A percentile compares a stretch with the other conserved stretches of the same genome.
Conservation (phyloP, 2,329 filamentous ascomycete genomes). For the Dissoconium aciculare region DNA sequence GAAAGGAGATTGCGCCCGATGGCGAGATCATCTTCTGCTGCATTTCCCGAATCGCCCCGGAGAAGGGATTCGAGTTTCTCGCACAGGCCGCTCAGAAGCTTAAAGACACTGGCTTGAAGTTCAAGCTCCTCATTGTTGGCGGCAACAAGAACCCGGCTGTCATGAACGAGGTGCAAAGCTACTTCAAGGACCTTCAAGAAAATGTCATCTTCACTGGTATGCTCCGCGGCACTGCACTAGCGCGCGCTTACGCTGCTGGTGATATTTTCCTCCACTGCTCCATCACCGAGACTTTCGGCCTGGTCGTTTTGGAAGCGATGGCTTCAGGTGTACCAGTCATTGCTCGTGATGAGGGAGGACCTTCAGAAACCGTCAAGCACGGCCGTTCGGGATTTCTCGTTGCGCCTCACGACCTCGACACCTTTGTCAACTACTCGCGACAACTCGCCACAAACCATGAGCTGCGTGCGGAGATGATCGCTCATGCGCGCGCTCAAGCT, state of each 20-base stretch:
- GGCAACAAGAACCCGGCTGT: slow-evolving; percentile 51
- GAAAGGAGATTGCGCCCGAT: slow-evolving; percentile 42
- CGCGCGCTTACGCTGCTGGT: slow-evolving; percentile 51
- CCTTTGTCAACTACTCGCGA: slow-evolving; percentile 41
- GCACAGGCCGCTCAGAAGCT: slow-evolving; percentile 41
- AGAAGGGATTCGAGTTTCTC: slow-evolving; percentile 57
- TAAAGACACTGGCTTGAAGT: slow-evolving; percentile 40
- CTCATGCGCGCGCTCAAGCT: slow-evolving; percentile 40
- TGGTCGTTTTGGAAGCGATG: slow-evolving; percentile 58
- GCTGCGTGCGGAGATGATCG: slow-evolving; percentile 34
- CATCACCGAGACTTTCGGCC: slow-evolving; percentile 55
- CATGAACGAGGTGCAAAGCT: slow-evolving; percentile 44
- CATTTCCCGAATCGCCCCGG: slow-evolving; percentile 51
- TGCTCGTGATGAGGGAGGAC: slow-evolving; percentile 53
- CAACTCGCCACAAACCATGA: slow-evolving; percentile 34
- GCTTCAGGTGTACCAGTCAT: slow-evolving; percentile 55
- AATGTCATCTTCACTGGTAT: slow-evolving; percentile 54
- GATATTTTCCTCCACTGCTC: slow-evolving; percentile 60
- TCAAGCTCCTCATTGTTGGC: slow-evolving; percentile 52
- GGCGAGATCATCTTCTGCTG: slow-evolving; percentile 51
- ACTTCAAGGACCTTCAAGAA: slow-evolving; percentile 41
- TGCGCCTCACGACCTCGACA: slow-evolving; percentile 42
- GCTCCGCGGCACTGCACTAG: slow-evolving; percentile 44
- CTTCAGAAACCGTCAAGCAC: slow-evolving; percentile 50
- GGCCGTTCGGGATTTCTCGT: slow-evolving; percentile 47